These are phyloP conservation scores for Creolimax fragrantissima DNA, from an alignment of 78 protist species.

Conservation along the genomic window DNA sequence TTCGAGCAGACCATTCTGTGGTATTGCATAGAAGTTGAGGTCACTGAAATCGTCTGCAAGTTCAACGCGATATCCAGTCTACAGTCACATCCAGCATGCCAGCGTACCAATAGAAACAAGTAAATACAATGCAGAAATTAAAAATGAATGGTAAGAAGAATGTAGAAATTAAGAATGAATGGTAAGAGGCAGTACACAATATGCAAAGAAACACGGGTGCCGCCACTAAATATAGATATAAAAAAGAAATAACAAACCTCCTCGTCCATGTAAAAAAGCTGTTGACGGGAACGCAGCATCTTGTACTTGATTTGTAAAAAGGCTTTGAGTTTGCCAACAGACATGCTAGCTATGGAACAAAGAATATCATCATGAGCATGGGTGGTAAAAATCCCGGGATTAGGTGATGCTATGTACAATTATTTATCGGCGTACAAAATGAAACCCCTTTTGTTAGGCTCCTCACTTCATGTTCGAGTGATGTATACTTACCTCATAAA, in stretches of 20 bases:
- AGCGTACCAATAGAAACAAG: too few species aligned
- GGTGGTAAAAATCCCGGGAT: neutral
- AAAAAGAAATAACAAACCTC: neutral
- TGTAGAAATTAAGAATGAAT: too few species aligned
- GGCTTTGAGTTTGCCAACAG: neutral
- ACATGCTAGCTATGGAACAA: neutral
- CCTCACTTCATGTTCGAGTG: neutral
- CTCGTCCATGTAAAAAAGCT: neutral
- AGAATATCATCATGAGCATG: neutral
- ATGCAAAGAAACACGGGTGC: too few species aligned
- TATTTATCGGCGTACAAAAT: neutral
- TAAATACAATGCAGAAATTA: too few species aligned
- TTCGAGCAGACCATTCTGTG: too few species aligned
- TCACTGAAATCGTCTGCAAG: too few species aligned
- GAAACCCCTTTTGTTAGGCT: neutral
- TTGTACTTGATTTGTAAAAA: neutral
- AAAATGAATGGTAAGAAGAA: too few species aligned
- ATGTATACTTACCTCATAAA: neutral
- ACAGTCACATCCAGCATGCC: too few species aligned
- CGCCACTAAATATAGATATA: neutral
- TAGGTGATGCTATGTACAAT: neutral
- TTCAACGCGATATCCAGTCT: too few species aligned
- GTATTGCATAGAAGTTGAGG: too few species aligned
- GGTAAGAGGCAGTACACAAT: too few species aligned
- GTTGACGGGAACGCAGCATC: neutral